Evolutionary conservation across 257 asterid species (phyloP), one percentile per base, ranked within the genome.

Genomic region (Rhazya stricta): DNA sequence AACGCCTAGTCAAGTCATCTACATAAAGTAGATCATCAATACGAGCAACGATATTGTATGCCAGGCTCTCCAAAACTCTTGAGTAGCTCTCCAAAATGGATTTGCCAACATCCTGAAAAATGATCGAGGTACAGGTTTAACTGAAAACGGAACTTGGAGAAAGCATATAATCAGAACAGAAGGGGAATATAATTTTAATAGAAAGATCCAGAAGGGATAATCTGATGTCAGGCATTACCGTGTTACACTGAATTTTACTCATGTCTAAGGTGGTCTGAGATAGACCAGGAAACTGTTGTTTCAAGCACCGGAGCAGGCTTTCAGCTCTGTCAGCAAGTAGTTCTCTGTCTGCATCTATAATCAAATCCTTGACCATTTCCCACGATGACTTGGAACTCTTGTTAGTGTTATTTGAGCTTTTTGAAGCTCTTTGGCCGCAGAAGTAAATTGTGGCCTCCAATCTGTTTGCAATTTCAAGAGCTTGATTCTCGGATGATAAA

Each of bases 81-180:
- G 97, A 90, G 85, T 92, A 92, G 83, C 96, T 84, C 88, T 92
- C 97, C 81, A 92, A 58, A 25, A 92, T 81, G 41, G 96, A 85
- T 79, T 92, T 90, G 16, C 97, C 97, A 5, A 92, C 90, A 83
- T 92, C 97, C 97, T 92, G 74, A 16, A 68, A 50, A 76, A 34
- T 32, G 42, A 16, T 62, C 13, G 16, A 13, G 6, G 21, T 5
- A 18, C 62, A 34, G 9, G 42, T 6, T 9, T 54, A 54, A 23
- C 30, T 2, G 32, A 62, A 62, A 5, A 67, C 23, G 18, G 34
- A 19, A n/a, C 45, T 30, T 5, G 15, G 36, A 45, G 6, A 2
- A n/a, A 74, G 19, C 39, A 61, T 18, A 18, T 19, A 51, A 18
- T n/a, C 15, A 15, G 30, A 1, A n/a, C n/a, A n/a, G n/a, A n/a